Percentiles rank a stretch among this genome's conserved stretches.
Evolutionary conservation across 202 grass and related monocot species (phyloP).

Genomic region (Schoenoplectus triqueter): DNA sequence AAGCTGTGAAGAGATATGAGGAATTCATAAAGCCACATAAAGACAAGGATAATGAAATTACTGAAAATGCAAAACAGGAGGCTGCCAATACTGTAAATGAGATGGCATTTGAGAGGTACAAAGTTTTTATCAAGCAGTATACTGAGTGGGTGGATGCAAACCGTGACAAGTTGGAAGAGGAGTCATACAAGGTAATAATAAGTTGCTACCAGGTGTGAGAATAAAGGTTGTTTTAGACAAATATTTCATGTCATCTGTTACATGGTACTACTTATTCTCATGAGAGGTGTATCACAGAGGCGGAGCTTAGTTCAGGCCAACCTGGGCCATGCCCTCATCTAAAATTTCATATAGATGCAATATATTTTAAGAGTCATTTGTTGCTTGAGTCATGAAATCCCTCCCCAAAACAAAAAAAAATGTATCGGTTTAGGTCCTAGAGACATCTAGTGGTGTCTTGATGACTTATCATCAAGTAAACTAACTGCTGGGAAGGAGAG

Average conservation of each 20-base stretch:
- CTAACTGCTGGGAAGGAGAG: not conserved
- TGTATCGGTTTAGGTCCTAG: not conserved
- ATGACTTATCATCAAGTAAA: not conserved
- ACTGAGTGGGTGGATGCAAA: slow-evolving; percentile 94
- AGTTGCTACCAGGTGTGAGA: not conserved
- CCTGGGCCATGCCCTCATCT: too few species aligned
- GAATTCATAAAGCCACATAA: slow-evolving; percentile 53
- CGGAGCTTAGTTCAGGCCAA: too few species aligned
- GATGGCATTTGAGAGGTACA: slow-evolving; percentile 65
- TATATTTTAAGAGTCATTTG: too few species aligned
- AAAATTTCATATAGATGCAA: too few species aligned
- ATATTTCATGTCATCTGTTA: not conserved
- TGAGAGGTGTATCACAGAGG: not conserved
- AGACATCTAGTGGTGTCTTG: not conserved
- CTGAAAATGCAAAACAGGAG: slow-evolving; percentile 47
- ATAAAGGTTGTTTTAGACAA: not conserved
- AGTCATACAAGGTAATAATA: slow-evolving; percentile 76
- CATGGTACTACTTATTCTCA: not conserved
- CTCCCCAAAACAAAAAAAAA: too few species aligned
- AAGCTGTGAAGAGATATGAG: slow-evolving; percentile 57
- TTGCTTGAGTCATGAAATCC: too few species aligned
- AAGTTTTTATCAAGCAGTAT: slow-evolving; percentile 92
- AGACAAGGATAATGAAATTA: slow-evolving; percentile 3
- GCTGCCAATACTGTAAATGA: slow-evolving; percentile 54
- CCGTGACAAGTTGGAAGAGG: slow-evolving; percentile 64